phyloP scores from a whole-genome alignment of 177 flowering plant genomes.

The Vitis hybrid region DNA sequence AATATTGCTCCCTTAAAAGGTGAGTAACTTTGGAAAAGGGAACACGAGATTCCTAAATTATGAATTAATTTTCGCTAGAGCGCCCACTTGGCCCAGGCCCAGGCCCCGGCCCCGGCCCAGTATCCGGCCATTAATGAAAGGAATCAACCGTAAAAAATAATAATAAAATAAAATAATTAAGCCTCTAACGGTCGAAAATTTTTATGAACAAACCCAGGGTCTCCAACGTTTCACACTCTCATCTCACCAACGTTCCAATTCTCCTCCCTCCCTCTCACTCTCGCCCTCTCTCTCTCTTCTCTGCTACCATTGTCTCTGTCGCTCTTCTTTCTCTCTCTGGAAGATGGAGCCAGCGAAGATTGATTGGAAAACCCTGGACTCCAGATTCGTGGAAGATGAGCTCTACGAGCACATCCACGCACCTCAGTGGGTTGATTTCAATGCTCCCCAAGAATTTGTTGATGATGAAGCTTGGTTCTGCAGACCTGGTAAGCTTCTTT shows the following conservation, averaged over 20 bases:
- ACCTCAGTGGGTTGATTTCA: conserved; percentile 85
- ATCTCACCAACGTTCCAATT: conserved; percentile 8
- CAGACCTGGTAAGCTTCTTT: conserved; percentile 49
- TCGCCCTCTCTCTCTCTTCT: background rate
- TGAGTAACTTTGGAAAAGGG: no score
- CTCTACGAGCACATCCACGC: conserved; percentile 80
- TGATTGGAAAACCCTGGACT: conserved; percentile 79
- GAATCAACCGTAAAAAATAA: background rate
- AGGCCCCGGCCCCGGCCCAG: background rate
- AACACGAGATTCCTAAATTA: background rate
- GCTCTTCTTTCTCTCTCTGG: background rate
- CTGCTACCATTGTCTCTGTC: no score
- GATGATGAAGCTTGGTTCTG: conserved; percentile 90
- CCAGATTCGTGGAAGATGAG: conserved; percentile 57
- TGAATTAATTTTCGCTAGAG: background rate
- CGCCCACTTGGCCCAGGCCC: background rate
- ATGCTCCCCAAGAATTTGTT: conserved; percentile 34
- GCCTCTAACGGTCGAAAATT: conserved; percentile 31
- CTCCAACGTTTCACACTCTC: background rate
- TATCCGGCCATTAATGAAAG: background rate
- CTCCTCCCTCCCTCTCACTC: background rate
- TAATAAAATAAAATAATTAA: background rate
- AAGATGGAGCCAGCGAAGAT: conserved; percentile 86
- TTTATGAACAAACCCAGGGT: background rate
- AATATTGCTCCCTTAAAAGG: no score